Evolutionary conservation across 352 stramenopile species (phyloP).

Genomic region (Phytopythium cucurbitacearum): DNA sequence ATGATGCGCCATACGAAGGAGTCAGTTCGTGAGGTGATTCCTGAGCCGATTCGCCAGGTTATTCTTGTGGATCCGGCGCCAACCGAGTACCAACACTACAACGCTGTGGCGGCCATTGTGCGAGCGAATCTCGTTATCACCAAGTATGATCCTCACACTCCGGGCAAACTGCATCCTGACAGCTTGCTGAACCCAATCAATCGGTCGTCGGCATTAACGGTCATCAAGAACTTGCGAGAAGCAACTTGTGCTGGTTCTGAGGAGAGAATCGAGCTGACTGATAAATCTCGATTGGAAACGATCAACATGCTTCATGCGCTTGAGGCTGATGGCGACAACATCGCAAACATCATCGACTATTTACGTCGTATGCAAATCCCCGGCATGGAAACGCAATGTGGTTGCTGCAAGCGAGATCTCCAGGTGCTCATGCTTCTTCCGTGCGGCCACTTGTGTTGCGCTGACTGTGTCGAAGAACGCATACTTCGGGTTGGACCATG

Average conservation of each 20-base stretch:
- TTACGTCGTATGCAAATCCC: constrained; percentile 43
- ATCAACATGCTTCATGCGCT: constrained; percentile 46
- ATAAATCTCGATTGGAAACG: constrained; percentile 45
- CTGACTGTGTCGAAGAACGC: constrained; percentile 88
- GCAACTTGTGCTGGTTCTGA: constrained; percentile 51
- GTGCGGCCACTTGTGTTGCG: constrained; percentile 90
- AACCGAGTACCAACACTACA: constrained; percentile 69
- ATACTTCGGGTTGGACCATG: constrained; percentile 40
- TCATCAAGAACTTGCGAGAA: constrained; percentile 53
- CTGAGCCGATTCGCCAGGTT: constrained; percentile 35
- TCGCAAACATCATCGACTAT: constrained; percentile 38
- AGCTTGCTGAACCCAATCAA: constrained; percentile 78
- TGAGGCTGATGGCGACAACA: constrained; percentile 38
- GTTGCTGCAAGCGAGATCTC: constrained; percentile 76
- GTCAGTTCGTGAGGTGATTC: constrained; percentile 73
- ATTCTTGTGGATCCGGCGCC: constrained; percentile 67
- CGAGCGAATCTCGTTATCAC: constrained; percentile 72
- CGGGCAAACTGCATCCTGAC: constrained; percentile 56
- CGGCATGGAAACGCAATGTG: constrained; percentile 60
- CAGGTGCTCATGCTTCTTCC: constrained; percentile 90
- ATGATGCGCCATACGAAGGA: constrained; percentile 96
- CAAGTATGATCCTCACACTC: constrained; percentile 61
- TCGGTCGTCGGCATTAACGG: constrained; percentile 46
- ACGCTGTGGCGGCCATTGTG: constrained; percentile 53
- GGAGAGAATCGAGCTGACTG: constrained; percentile 39